Evolutionary conservation across 495 filamentous ascomycete species (phyloP), one percentile per base, ranked within the genome.

Genomic region (Tuber borchii): DNA sequence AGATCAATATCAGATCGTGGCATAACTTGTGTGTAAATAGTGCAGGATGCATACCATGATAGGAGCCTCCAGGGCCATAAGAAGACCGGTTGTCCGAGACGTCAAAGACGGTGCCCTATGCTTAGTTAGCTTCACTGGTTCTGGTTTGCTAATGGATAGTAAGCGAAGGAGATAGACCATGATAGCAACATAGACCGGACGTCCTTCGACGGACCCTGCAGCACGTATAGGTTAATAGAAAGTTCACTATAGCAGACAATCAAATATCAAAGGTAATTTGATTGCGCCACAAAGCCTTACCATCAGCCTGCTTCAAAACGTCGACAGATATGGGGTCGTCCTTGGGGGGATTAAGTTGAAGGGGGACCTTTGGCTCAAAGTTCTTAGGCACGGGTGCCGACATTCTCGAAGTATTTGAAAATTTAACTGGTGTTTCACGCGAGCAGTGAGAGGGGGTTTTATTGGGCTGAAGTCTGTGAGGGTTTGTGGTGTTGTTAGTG

Each of bases 131-230:
- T 39, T 48, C 17, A 39, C 83, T 34, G 80, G 80, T 31, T 61
- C 40, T 76, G 37, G n/a, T 16, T 39, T 20, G 39, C 40, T 73
- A 42, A 48, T 22, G 19, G 42, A 42, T 6, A 70, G 45, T n/a
- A 16, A 34, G 40, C 65, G 75, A 73, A 75, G n/a, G 44, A 44
- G 31, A 73, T 75, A 71, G 81, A 88, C 88, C 86, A 97, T 98
- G 85, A 99, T 98, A 43, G 96, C 95, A 40, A 99, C 93, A 78
- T 94, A 93, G 39, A 90, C 93, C 44, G 93, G 93, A 75, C 86
- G 89, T 71, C 87, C 89, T 3, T 89, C 84, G 74, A 91, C 89
- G 84, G 85, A 85, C 72, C 87, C 89, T 91, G 77, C 68, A 76
- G 44, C 70, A 44, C 69, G 71, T 61, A 45, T 70, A 37, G 31